Percentiles rank a stretch among this genome's conserved stretches.
These are phyloP conservation scores for Byssoonygena ceratinophila DNA, from an alignment of 2,329 filamentous ascomycete genomes.

Conservation along the genomic window DNA sequence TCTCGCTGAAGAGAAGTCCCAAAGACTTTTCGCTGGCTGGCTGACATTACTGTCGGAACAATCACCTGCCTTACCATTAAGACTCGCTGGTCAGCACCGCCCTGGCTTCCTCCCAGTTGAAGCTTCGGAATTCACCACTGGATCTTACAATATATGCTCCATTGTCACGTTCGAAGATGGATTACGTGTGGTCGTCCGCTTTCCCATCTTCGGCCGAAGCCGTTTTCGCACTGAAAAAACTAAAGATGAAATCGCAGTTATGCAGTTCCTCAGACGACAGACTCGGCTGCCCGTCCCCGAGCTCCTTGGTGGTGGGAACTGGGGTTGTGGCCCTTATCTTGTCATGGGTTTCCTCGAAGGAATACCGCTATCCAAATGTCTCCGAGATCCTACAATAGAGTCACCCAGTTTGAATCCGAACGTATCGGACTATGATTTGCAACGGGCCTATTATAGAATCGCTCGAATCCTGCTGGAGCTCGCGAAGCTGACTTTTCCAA, in stretches of 20 bases:
- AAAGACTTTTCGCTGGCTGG: constrained; percentile 8
- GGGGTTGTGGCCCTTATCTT: constrained; percentile 21
- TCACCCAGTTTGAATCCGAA: constrained; percentile 12
- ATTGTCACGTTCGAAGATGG: constrained; percentile 14
- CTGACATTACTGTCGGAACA: constrained; percentile 3
- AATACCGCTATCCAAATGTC: constrained; percentile 15
- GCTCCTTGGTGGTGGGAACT: constrained; percentile 16
- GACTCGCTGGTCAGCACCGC: constrained; percentile 5
- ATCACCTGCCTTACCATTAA: constrained; percentile 10
- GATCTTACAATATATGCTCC: constrained; percentile 17
- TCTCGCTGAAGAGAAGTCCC: constrained; percentile 9
- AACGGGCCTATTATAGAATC: constrained; percentile 17
- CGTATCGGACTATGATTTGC: constrained; percentile 11
- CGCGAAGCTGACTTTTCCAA: constrained; percentile 15
- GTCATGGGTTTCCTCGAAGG: constrained; percentile 24
- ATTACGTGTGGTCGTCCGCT: constrained; percentile 9
- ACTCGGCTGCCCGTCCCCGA: background rate
- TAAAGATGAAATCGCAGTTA: background rate
- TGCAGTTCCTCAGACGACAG: background rate
- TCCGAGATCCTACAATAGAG: constrained; percentile 8
- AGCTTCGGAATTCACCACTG: constrained; percentile 16
- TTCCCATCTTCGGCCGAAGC: constrained; percentile 8
- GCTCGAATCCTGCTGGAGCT: constrained; percentile 16
- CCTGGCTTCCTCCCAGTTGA: constrained; percentile 14
- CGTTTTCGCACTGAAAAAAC: constrained; percentile 4